These are phyloP conservation scores for Ophiocordyceps unilateralis DNA, from an alignment of 2,329 filamentous ascomycete species.

Conservation along the genomic window DNA sequence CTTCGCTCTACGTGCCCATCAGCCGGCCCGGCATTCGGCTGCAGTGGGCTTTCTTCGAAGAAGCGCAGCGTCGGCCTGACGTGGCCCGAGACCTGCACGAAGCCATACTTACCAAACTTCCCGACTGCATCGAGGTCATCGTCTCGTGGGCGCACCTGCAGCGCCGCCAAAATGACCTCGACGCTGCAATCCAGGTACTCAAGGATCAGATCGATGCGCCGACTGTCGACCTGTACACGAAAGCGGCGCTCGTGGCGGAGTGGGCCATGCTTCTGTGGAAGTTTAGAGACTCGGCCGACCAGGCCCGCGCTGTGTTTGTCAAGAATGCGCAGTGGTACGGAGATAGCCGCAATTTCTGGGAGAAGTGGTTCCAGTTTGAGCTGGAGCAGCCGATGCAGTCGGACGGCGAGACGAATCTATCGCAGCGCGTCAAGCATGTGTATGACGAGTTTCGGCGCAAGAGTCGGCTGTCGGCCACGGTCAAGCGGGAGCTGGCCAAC, in stretches of 20 bases:
- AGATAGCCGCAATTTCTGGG: conserved; percentile 80
- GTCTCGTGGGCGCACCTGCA: conserved; percentile 75
- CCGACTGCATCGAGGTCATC: conserved; percentile 75
- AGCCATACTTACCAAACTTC: conserved; percentile 58
- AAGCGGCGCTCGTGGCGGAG: conserved; percentile 73
- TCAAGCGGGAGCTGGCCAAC: conserved; percentile 59
- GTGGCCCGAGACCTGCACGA: conserved; percentile 74
- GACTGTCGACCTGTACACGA: conserved; percentile 58
- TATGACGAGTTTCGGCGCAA: conserved; percentile 58
- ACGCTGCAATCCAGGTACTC: conserved; percentile 70
- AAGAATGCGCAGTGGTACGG: conserved; percentile 72
- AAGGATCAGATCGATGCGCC: conserved; percentile 63
- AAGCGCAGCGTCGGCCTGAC: conserved; percentile 59
- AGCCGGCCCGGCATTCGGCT: conserved; percentile 69
- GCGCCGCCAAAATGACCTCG: conserved; percentile 66
- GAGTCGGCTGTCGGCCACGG: conserved; percentile 48
- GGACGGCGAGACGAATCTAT: conserved; percentile 46
- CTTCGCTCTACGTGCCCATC: conserved; percentile 77
- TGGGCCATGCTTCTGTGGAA: conserved; percentile 83
- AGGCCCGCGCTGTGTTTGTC: conserved; percentile 68
- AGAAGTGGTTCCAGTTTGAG: conserved; percentile 77
- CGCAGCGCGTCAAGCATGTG: conserved; percentile 63
- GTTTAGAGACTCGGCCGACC: conserved; percentile 61
- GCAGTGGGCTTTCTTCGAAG: conserved; percentile 90
- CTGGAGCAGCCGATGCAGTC: conserved; percentile 58